Conservation (phyloP, 345 rosid genomes). For the Euphorbia lathyris region DNA sequence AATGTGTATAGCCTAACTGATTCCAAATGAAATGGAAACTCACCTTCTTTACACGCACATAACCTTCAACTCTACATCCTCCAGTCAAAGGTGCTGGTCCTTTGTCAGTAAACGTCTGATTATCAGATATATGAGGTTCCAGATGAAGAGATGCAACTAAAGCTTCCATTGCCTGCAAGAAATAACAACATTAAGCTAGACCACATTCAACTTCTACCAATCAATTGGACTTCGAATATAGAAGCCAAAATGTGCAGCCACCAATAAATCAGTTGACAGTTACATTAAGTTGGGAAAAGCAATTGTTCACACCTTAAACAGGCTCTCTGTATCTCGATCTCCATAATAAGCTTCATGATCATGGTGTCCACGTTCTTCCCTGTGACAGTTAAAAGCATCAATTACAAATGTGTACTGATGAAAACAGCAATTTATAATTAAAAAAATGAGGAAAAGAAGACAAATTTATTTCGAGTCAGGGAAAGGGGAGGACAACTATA, state of each 20-base stretch:
- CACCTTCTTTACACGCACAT: constrained; percentile 95
- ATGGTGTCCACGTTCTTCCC: constrained; percentile 88
- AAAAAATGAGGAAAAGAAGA: background rate
- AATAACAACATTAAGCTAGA: constrained; percentile 17
- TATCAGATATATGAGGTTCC: constrained; percentile 56
- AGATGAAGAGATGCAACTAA: constrained; percentile 61
- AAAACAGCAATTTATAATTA: background rate
- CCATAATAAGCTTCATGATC: constrained; percentile 99
- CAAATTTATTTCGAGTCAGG: background rate
- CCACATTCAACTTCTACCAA: background rate
- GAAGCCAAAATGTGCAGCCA: constrained; percentile 5
- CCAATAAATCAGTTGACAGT: background rate
- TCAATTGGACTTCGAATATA: background rate
- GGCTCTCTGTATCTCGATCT: constrained; percentile 92
- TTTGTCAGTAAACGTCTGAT: constrained; percentile 37
- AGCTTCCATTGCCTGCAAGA: constrained; percentile 63
- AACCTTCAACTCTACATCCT: constrained; percentile 97
- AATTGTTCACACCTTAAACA: constrained; percentile 63
- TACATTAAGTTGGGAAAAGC: background rate
- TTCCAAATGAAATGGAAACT: constrained; percentile 7
- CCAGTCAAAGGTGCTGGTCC: constrained; percentile 84
- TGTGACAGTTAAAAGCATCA: constrained; percentile 27
- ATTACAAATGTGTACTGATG: constrained; percentile 1
- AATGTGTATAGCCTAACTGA: background rate
- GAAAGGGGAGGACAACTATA: background rate